Base-by-base conservation (phyloP, 2,329 filamentous ascomycete genomes). In the Cladosporium sp. region DNA sequence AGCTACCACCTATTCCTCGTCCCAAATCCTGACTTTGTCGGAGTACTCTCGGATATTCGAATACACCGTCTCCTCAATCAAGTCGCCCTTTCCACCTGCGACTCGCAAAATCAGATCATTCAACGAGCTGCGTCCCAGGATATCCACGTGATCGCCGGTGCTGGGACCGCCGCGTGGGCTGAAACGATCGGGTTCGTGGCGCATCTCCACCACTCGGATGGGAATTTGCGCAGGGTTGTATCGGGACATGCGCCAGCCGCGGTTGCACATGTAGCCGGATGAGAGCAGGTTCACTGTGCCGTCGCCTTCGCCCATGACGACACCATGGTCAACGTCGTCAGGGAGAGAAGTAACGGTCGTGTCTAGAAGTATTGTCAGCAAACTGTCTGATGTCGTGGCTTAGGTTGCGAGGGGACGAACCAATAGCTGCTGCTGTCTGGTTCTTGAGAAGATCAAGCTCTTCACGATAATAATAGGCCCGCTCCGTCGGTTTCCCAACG, bases 291-390 rank as follows among this genome's bases (percentile, higher is more conserved):
- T 95, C 40, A 98, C 93, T 0, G 93, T 98, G 1, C 93, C 93
- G 62, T 98, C 93, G 3, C 93, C 93, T 69, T 97, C 93, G 35
- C 92, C 92, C 78, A 96, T 86, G 33, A 95, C 78, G n/a, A 98
- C 89, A 19, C 93, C 93, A 59, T 87, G 93, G 66, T 98, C 91
- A 4, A 80, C 70, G 16, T 72, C 69, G 16, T 69, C 70, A 2
- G 76, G 85, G 32, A 85, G 66, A 1, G 73, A 75, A 0, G 84
- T 86, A 61, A 89, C 85, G 37, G 88, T 87, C 2, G 84, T 87
- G 59, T 89, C 82, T 63, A 42, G 14, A 34, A 9, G 9, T n/a
- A 14, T 19, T 18, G 52, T 59, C 42, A 55, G 56, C 41, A 10
- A 7, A 35, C 19, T 19, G 10, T 37, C 9, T 10, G 4, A n/a